These are phyloP conservation scores for Ceratocystis cacaofunesta DNA, from an alignment of 2,329 filamentous ascomycete species.

Conservation along the genomic window DNA sequence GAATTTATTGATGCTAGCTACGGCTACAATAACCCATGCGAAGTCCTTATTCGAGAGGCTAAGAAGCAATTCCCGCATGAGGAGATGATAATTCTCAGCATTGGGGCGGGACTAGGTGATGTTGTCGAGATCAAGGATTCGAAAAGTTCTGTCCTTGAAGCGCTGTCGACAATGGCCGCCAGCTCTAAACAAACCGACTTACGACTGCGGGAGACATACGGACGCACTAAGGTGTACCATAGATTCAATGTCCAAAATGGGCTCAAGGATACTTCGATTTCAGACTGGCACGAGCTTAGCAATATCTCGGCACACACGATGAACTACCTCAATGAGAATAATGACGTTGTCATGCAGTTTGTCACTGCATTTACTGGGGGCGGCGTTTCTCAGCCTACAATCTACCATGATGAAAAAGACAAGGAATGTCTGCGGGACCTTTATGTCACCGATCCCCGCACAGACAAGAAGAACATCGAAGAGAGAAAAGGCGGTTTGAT, in stretches of 20 bases:
- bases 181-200: neutral
- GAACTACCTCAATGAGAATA: too few relatives aligned
- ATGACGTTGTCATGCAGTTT: too few relatives aligned
- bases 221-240: conserved; percentile 19
- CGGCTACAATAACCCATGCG: conserved; percentile 24
- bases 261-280: conserved; percentile 20
- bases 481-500: fast-evolving
- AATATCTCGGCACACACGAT: conserved; percentile 19
- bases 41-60: conserved; percentile 23
- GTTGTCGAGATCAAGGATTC: conserved; percentile 18
- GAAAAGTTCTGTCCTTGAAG: neutral
- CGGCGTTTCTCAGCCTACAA: too few relatives aligned
- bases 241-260: conserved; percentile 22
- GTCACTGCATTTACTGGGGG: neutral
- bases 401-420: too few relatives aligned
- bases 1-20: conserved; percentile 24
- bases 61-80: conserved; percentile 19
- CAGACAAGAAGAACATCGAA: too few relatives aligned
- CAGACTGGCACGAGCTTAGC: conserved; percentile 21
- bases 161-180: fast-evolving
- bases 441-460: too few relatives aligned
- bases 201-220: conserved; percentile 16
- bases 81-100: conserved; percentile 19
- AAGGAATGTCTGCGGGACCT: too few relatives aligned
- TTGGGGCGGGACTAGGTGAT: conserved; percentile 21